Percentiles rank a stretch among this genome's conserved stretches.
These are phyloP conservation scores for Irpex rosettiformis DNA, from an alignment of 1,284 basidiomycete genomes.

Conservation along the genomic window DNA sequence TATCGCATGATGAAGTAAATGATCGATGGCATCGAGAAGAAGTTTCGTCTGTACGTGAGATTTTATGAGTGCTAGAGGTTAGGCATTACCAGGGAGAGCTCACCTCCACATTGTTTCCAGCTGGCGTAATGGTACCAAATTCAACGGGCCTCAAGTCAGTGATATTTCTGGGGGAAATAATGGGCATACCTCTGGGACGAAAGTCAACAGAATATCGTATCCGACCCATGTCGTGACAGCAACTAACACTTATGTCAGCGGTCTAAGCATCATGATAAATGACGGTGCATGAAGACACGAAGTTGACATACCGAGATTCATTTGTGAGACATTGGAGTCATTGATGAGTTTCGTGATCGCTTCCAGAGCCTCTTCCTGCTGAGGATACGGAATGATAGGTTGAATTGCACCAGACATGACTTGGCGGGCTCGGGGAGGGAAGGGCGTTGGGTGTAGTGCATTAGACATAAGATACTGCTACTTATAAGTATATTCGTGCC, in stretches of 20 bases:
- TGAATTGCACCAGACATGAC: no score
- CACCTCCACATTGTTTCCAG: background rate
- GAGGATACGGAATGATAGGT: no score
- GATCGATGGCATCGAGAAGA: background rate
- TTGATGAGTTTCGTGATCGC: no score
- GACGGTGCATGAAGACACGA: no score
- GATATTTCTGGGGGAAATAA: background rate
- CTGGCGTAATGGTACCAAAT: background rate
- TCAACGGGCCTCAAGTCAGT: background rate
- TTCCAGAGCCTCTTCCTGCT: no score
- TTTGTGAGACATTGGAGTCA: no score
- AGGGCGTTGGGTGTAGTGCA: no score
- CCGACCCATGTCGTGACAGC: background rate
- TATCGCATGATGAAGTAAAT: background rate
- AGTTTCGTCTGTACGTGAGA: background rate
- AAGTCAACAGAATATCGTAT: background rate
- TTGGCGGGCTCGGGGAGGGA: no score
- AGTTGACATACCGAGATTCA: no score
- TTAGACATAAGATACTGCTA: no score
- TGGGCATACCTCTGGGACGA: background rate
- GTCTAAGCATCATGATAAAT: no score
- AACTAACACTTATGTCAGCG: background rate
- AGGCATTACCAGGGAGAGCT: background rate
- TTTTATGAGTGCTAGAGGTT: background rate
- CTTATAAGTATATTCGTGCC: no score